These are phyloP conservation scores for Pneumocystis canis DNA, from an alignment of 1,139 yeast genomes.

Conservation along the genomic window DNA sequence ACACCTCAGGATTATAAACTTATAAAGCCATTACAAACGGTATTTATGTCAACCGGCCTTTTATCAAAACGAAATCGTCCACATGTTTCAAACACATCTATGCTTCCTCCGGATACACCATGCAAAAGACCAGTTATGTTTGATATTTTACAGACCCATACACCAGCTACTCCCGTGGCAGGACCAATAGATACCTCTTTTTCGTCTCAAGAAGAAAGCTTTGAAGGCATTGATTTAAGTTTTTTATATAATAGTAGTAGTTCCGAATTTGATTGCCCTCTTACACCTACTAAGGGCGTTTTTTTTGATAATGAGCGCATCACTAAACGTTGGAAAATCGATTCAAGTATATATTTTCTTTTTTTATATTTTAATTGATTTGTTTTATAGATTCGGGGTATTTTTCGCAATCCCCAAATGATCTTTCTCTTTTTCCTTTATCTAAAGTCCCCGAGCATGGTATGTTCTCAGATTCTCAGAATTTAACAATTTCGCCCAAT, in stretches of 20 bases:
- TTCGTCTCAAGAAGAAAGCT: not conserved
- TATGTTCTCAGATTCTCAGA: not conserved
- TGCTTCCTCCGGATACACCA: constrained; percentile 56
- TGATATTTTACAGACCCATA: constrained; percentile 10
- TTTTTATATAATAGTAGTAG: constrained; percentile 4
- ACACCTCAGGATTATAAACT: constrained; percentile 47
- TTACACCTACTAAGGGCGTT: constrained; percentile 15
- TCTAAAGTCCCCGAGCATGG: not conserved
- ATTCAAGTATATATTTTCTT: not conserved
- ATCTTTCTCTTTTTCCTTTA: constrained; percentile 2
- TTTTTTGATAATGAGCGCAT: not conserved
- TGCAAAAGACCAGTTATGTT: constrained; percentile 41
- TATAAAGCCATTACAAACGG: constrained; percentile 75
- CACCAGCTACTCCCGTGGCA: constrained; percentile 4
- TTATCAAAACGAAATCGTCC: constrained; percentile 49
- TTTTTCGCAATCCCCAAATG: constrained; percentile 13
- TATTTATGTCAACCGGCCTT: constrained; percentile 63
- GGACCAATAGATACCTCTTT: not conserved
- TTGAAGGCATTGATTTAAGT: constrained; percentile 9
- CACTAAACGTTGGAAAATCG: not conserved
- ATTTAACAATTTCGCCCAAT: not conserved
- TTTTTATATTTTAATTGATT: not conserved
- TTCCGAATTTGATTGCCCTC: constrained; percentile 15
- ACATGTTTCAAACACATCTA: constrained; percentile 17
- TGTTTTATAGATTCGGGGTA: not conserved